Conservation (phyloP, 129 eudicot genomes). For the Chrysanthemum seticuspe region DNA sequence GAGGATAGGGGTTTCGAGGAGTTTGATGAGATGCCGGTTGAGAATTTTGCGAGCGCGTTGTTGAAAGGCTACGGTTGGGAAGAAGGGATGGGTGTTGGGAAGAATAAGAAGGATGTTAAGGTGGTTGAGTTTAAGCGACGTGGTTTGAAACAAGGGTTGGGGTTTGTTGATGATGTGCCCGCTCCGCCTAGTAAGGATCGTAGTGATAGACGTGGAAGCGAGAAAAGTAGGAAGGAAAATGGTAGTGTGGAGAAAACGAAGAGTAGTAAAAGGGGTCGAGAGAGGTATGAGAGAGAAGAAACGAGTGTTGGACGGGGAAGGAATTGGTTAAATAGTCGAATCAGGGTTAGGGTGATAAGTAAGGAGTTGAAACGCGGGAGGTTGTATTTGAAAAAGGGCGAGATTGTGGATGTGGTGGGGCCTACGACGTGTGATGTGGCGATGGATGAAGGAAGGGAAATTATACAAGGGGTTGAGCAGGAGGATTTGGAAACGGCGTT, state of each 20-base stretch:
- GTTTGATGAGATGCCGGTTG: slow-evolving; percentile 58
- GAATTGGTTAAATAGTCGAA: slow-evolving; percentile 70
- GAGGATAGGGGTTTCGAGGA: slow-evolving; percentile 64
- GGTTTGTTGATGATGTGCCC: slow-evolving; percentile 52
- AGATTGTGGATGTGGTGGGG: slow-evolving; percentile 87
- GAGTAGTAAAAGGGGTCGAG: slow-evolving; percentile 34
- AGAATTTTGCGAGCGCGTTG: slow-evolving; percentile 70
- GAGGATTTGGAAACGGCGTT: slow-evolving; percentile 75
- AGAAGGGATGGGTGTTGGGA: slow-evolving; percentile 84
- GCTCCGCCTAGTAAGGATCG: neutral
- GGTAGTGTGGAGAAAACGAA: slow-evolving; percentile 16
- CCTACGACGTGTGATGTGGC: slow-evolving; percentile 73
- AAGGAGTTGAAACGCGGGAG: slow-evolving; percentile 72
- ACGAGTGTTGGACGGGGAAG: slow-evolving; percentile 11
- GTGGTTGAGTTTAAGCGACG: slow-evolving; percentile 48
- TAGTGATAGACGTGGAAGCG: neutral
- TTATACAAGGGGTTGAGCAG: slow-evolving; percentile 81
- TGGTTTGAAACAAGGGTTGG: slow-evolving; percentile 66
- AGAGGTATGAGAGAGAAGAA: slow-evolving; percentile 28
- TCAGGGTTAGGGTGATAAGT: slow-evolving; percentile 73
- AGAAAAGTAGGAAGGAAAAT: neutral
- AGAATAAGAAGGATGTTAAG: slow-evolving; percentile 78
- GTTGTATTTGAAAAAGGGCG: slow-evolving; percentile 73
- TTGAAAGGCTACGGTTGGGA: slow-evolving; percentile 87
- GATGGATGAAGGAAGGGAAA: slow-evolving; percentile 70